phyloP scores from a whole-genome alignment of 2,329 filamentous ascomycete genomes.

The Botryotinia calthae region DNA sequence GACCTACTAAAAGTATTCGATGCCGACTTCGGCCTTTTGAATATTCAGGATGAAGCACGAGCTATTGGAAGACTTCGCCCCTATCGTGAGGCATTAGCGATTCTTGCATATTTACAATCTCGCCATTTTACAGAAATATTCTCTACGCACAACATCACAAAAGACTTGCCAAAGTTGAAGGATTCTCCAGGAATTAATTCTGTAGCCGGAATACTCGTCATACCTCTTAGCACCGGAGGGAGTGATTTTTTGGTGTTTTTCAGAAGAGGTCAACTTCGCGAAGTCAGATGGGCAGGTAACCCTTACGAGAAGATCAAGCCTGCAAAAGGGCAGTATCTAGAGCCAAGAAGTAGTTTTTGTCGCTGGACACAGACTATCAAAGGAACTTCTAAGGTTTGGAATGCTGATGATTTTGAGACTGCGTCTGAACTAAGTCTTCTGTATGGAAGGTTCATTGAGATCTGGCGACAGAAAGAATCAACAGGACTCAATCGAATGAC shows the following conservation, averaged over 20 bases:
- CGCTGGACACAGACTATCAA: constrained; percentile 73
- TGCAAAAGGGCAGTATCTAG: constrained; percentile 66
- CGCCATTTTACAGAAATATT: constrained; percentile 71
- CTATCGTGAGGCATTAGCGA: constrained; percentile 76
- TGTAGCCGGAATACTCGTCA: constrained; percentile 78
- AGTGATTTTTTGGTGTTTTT: constrained; percentile 90
- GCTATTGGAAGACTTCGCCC: constrained; percentile 74
- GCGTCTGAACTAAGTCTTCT: constrained; percentile 84
- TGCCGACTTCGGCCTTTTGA: constrained; percentile 63
- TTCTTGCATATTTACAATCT: constrained; percentile 81
- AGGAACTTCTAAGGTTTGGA: constrained; percentile 83
- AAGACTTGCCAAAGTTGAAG: constrained; percentile 76
- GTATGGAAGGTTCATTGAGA: constrained; percentile 82
- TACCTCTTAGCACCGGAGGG: constrained; percentile 73
- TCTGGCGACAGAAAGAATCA: constrained; percentile 88
- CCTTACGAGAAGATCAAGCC: constrained; percentile 77
- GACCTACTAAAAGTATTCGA: constrained; percentile 28
- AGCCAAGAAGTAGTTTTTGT: constrained; percentile 77
- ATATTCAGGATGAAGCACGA: constrained; percentile 85
- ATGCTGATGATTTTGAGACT: constrained; percentile 82
- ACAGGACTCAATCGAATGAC: constrained; percentile 81
- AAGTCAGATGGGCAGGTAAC: constrained; percentile 80
- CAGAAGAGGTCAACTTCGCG: constrained; percentile 69
- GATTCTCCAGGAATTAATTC: constrained; percentile 76
- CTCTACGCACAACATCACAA: constrained; percentile 70